Evolutionary conservation across 805 yeast genomes (phyloP).

Genomic region (Nakazawaea anatomiae): DNA sequence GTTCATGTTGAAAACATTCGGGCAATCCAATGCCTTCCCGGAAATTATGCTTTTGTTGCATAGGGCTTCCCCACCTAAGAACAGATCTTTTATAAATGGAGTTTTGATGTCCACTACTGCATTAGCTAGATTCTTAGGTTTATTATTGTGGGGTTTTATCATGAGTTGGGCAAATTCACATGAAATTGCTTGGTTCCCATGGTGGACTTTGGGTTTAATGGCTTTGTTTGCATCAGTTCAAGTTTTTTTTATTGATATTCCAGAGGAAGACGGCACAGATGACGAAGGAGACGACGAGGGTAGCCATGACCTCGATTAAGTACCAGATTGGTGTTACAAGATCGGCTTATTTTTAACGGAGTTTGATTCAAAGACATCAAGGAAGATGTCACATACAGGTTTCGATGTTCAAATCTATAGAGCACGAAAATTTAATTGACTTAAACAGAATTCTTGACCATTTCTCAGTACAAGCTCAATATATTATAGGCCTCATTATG

Average conservation of each 20-base stretch:
- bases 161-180: conserved; percentile 11
- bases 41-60: conserved; percentile 47
- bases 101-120: conserved; percentile 48
- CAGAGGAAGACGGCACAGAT: conserved; percentile 3
- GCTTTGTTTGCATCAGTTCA: conserved; percentile 4
- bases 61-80: conserved; percentile 45
- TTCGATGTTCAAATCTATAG: background rate
- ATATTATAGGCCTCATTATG: background rate
- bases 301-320: background rate
- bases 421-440: background rate
- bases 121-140: conserved; percentile 52
- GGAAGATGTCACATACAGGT: no score
- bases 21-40: conserved; percentile 45
- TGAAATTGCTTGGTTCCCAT: conserved; percentile 11
- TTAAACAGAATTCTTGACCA: no score
- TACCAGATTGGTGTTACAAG: no score
- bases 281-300: background rate
- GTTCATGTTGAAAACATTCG: conserved; percentile 21
- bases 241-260: conserved; percentile 6
- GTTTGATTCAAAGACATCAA: no score
- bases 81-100: conserved; percentile 56
- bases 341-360: no score
- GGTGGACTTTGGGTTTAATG: conserved; percentile 11
- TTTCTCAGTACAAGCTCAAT: no score
- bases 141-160: conserved; percentile 46